phyloP scores from a whole-genome alignment of 2,329 filamentous ascomycete species.

The Graphium sp. region DNA sequence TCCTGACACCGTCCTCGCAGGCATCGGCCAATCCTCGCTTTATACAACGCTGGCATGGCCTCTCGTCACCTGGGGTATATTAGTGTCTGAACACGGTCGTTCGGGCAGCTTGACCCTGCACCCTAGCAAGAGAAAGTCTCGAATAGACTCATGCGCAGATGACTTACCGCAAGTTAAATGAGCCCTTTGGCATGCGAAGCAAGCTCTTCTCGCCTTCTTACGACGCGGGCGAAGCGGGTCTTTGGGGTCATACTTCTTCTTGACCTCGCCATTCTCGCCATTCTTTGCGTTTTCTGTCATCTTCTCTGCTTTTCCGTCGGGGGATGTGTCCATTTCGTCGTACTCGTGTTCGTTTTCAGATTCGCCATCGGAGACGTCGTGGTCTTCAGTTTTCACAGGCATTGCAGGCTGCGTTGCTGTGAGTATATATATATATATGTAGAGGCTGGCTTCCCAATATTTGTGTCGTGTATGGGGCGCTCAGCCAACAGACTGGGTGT shows the following conservation, averaged over 20 bases:
- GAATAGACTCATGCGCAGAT: too few relatives aligned
- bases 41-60: conserved; percentile 85
- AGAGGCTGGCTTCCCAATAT: too few relatives aligned
- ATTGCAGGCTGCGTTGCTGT: too few relatives aligned
- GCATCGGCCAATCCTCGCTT: conserved; percentile 81
- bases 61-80: conserved; percentile 59
- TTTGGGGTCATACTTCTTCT: conserved; percentile 66
- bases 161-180: conserved; percentile 93
- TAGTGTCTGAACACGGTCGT: too few relatives aligned
- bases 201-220: conserved; percentile 92
- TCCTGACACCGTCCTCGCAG: conserved; percentile 91
- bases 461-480: too few relatives aligned
- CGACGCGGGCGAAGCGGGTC: conserved; percentile 77
- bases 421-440: too few relatives aligned
- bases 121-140: conserved; percentile 3
- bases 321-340: conserved; percentile 23
- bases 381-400: too few relatives aligned
- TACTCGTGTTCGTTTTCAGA: conserved; percentile 39
- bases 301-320: conserved; percentile 32
- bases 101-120: conserved; percentile 3
- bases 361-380: conserved; percentile 30
- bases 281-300: conserved; percentile 28
- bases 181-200: conserved; percentile 90
- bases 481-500: too few relatives aligned
- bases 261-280: conserved; percentile 30